Evolutionary conservation across 768 basidiomycete genomes (phyloP).

Genomic region (Leccinum variicolor): DNA sequence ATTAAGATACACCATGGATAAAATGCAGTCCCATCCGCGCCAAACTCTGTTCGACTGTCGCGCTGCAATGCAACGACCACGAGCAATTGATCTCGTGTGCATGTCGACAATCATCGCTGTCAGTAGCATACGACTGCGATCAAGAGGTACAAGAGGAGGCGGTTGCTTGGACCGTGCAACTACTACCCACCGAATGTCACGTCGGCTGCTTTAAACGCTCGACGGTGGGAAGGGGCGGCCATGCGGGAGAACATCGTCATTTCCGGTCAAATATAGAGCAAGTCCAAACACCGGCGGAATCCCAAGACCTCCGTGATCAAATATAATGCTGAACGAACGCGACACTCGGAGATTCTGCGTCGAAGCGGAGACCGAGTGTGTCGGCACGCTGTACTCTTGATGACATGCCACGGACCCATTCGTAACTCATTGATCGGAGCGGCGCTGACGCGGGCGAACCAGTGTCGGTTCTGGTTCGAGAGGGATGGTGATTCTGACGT

Average conservation of each 20-base stretch:
- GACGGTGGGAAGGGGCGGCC: neutral
- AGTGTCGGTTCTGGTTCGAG: too few species aligned
- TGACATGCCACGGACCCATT: neutral
- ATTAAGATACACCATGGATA: neutral
- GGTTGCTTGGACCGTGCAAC: too few species aligned
- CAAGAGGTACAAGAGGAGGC: neutral
- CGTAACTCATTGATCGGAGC: neutral
- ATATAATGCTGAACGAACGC: neutral
- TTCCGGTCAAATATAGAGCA: neutral
- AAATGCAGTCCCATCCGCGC: too few species aligned
- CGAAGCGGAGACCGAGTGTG: neutral
- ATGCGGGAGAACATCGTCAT: neutral
- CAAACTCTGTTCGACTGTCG: too few species aligned
- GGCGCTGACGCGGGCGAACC: neutral
- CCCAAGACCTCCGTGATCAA: too few species aligned
- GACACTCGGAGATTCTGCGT: neutral
- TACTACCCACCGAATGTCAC: neutral
- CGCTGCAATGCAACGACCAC: neutral
- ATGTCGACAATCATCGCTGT: neutral
- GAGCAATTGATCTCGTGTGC: neutral
- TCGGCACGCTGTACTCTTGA: neutral
- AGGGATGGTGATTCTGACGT: too few species aligned
- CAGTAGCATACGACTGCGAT: neutral
- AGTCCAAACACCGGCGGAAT: neutral
- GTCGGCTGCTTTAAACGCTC: neutral